These are phyloP conservation scores for Blumeria graminis DNA, from an alignment of 2,329 filamentous ascomycete species.

Conservation along the genomic window DNA sequence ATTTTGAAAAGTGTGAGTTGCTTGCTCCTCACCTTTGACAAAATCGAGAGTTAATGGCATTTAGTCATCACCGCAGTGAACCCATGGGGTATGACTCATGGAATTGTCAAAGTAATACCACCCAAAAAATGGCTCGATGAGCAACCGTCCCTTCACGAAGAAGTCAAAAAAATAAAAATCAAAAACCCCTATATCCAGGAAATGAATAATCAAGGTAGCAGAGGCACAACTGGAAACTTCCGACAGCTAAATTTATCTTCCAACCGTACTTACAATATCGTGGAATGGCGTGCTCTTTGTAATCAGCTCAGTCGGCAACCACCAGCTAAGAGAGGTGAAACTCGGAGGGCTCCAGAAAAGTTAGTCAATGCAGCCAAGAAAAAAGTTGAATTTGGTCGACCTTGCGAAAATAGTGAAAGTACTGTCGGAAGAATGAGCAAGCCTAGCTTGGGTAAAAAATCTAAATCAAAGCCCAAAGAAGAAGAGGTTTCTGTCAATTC, in stretches of 20 bases:
- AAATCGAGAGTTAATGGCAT: not conserved
- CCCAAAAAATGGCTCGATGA: constrained; percentile 78
- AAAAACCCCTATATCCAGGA: constrained; percentile 97
- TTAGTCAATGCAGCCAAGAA: constrained; percentile 9
- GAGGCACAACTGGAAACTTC: constrained; percentile 74
- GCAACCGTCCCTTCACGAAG: constrained; percentile 55
- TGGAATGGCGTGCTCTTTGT: constrained; percentile 83
- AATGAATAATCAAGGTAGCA: constrained; percentile 33
- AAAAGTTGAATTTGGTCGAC: constrained; percentile 7
- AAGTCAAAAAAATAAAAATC: constrained; percentile 76
- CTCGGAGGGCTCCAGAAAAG: constrained; percentile 27
- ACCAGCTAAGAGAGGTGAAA: constrained; percentile 67
- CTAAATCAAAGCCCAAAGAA: constrained; percentile 24
- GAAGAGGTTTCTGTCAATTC: constrained; percentile 51
- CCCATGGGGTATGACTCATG: constrained; percentile 87
- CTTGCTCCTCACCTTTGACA: not conserved
- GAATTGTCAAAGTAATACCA: constrained; percentile 88
- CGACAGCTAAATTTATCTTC: constrained; percentile 95
- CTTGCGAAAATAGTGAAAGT: constrained; percentile 18
- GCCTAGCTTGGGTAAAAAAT: constrained; percentile 16
- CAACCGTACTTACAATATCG: constrained; percentile 84
- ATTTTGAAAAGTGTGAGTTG: constrained; percentile 62
- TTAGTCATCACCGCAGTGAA: constrained; percentile 50
- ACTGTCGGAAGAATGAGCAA: constrained; percentile 19
- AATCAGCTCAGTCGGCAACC: constrained; percentile 92